Base-by-base conservation (phyloP, 352 stramenopile species). In the Phytophthora macrochlamydospora region DNA sequence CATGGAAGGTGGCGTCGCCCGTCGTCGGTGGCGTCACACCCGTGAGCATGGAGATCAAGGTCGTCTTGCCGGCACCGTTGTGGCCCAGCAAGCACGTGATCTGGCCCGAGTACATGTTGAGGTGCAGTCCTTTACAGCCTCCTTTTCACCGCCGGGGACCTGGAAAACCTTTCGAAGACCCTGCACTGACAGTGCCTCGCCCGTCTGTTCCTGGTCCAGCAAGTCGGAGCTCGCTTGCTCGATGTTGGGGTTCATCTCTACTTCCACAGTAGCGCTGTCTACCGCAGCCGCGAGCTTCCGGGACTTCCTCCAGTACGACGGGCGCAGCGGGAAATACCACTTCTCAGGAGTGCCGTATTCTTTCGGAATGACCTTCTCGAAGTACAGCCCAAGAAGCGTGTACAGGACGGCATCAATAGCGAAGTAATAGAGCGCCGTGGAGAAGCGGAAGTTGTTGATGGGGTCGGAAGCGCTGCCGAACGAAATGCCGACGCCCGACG, bases 61-160 rank as follows among this genome's bases (percentile, higher is more conserved):
- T 99, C 49, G 96, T 99, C 74, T 99, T 99, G 7, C 93, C 92
- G 24, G 80, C 81, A 31, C 85, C 84, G 63, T 95, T 93, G 73
- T 98, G 97, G 31, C 96, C 96, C 38, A 98, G 95, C 30, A 98
- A 81, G 68, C 94, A 88, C 29, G 83, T 92, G 68, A 93, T 92
- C 51, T 93, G 83, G 24, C 73, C 72, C 56, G 72, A 75, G 73
- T 92, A 92, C 78, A 90, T 79, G 56, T 85, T 53, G 83, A 98
- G 44, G 56, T 84, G 73, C 9, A 98, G 55, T 7, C 78, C 78
- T 29, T 80, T 1, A 98, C 93, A 6, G 94, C 94, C 12, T 90
- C 76, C 49, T 97, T 97, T 87, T 71, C 18, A 5, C 88, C 93
- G 32, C 86, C 92, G 3, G 81, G 76, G 6, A 90, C 91, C 0